Evolutionary conservation across 805 yeast species (phyloP).

Genomic region (Saccharomyces mikatae): DNA sequence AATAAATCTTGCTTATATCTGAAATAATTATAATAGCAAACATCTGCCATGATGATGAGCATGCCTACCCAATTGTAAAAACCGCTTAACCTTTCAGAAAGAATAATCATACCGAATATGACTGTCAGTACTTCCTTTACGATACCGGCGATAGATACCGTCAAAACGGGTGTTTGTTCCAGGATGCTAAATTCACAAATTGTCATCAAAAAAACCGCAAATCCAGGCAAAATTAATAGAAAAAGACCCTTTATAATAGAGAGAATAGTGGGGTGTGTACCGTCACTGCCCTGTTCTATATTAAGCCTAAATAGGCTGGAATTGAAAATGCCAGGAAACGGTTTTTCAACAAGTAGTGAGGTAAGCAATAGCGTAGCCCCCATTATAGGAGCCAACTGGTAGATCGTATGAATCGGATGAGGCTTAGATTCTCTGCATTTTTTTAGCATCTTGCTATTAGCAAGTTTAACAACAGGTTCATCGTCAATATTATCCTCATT

Average conservation of each 20-base stretch:
- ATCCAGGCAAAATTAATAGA: slow-evolving; percentile 70
- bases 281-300: slow-evolving; percentile 4
- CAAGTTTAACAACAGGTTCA: slow-evolving; percentile 2
- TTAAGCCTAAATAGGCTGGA: slow-evolving; percentile 18
- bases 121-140: slow-evolving; percentile 88
- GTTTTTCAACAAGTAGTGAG: slow-evolving; percentile 66
- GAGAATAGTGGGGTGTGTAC: slow-evolving; percentile 1
- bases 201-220: slow-evolving; percentile 84
- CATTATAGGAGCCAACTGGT: slow-evolving; percentile 82
- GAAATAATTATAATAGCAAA: slow-evolving; percentile 73
- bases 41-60: slow-evolving; percentile 64
- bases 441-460: neutral
- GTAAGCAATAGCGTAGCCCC: slow-evolving; percentile 49
- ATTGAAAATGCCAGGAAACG: slow-evolving; percentile 22
- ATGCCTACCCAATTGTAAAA: slow-evolving; percentile 67
- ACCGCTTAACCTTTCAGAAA: slow-evolving; percentile 60
- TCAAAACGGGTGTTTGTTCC: slow-evolving; percentile 73
- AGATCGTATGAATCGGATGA: slow-evolving; percentile 77
- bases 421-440: slow-evolving; percentile 23
- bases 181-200: slow-evolving; percentile 77
- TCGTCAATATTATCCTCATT: neutral
- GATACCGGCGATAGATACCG: slow-evolving; percentile 85
- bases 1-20: slow-evolving; percentile 32
- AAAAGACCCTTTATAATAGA: slow-evolving; percentile 45
- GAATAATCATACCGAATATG: slow-evolving; percentile 52